Base-by-base conservation (phyloP, 192 early-diverging fungal species). In the Linnemannia elongata region DNA sequence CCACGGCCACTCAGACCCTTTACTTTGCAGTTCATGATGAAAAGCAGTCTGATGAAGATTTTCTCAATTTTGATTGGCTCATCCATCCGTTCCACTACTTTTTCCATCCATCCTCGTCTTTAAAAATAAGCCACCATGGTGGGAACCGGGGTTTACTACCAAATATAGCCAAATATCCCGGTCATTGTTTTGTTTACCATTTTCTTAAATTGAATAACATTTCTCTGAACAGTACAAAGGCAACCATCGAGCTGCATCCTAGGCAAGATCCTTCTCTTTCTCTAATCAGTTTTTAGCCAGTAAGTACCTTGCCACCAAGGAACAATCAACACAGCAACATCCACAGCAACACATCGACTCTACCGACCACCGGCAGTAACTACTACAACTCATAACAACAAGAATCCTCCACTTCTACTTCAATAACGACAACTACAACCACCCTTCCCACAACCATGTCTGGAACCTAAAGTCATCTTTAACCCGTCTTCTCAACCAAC, bases 201-300 rank as follows among this genome's bases (percentile, higher is more conserved):
- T 70, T 52, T 54, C 47, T 49, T 1, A 4, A 52, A 52, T 27
- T 47, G 38, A 66, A 27, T 79, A 69, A 47, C 45, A 72, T 57
- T 22, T 1, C 36, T 49, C 77, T n/a, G 12, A 52, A 15, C 17
- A 57, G 41, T 41, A 13, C 24, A 22, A 33, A 47, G 17, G 35
- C 3, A 30, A 70, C 38, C 69, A 76, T 83, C 74, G 52, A 71
- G 17, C 74, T 70, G 66, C 82, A 79, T 54, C 74, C 77, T 30
- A 22, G 42, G 45, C 9, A 35, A 79, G 82, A 84, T 84, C 82
- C 77, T 84, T 84, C 82, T 84, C 82, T 84, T 84, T 84, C 82
- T 77, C 66, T 78, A 77, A 83, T 74, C 76, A 77, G 60, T 72
- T 84, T 74, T 75, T 79, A 79, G 75, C 76, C 82, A 84, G 82